Conservation (phyloP, 164 flowering plant genomes). For the Magnolia kwangsiensis region DNA sequence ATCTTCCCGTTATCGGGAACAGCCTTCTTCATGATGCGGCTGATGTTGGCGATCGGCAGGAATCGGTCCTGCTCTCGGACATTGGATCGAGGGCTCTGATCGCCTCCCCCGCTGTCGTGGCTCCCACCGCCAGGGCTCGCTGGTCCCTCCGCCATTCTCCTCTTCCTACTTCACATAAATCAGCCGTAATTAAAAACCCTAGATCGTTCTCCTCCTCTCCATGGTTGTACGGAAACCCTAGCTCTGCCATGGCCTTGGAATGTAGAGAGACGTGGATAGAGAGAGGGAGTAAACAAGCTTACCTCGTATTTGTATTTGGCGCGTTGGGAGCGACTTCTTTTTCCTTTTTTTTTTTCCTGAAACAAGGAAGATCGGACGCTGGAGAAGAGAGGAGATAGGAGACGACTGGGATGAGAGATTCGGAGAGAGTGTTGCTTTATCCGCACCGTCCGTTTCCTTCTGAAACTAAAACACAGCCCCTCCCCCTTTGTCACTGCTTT, state of each 20-base stretch:
- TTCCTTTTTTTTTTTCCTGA: neutral
- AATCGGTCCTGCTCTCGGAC: conserved; percentile 43
- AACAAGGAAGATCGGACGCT: conserved; percentile 32
- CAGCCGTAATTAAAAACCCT: conserved; percentile 6
- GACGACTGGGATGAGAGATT: conserved; percentile 23
- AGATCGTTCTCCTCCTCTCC: neutral
- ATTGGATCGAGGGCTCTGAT: conserved; percentile 30
- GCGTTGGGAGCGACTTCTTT: conserved; percentile 11
- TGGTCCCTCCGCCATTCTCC: conserved; percentile 31
- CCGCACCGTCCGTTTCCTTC: conserved; percentile 29
- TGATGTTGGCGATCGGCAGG: conserved; percentile 43
- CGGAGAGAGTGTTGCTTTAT: conserved; percentile 10
- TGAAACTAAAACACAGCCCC: neutral
- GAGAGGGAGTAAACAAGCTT: neutral
- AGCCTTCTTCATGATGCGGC: conserved; percentile 48
- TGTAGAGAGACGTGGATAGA: conserved; percentile 5
- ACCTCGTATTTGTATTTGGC: conserved; percentile 21
- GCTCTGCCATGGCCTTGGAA: conserved; percentile 5
- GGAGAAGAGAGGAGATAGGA: conserved; percentile 29
- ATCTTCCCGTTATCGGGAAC: conserved; percentile 43
- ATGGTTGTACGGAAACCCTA: conserved; percentile 15
- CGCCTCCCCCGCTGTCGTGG: conserved; percentile 37
- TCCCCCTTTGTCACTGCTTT: neutral
- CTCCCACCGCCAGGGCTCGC: conserved; percentile 39
- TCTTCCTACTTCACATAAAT: neutral